Base-by-base conservation (phyloP, 805 yeast genomes). In the Candida peoriensis region DNA sequence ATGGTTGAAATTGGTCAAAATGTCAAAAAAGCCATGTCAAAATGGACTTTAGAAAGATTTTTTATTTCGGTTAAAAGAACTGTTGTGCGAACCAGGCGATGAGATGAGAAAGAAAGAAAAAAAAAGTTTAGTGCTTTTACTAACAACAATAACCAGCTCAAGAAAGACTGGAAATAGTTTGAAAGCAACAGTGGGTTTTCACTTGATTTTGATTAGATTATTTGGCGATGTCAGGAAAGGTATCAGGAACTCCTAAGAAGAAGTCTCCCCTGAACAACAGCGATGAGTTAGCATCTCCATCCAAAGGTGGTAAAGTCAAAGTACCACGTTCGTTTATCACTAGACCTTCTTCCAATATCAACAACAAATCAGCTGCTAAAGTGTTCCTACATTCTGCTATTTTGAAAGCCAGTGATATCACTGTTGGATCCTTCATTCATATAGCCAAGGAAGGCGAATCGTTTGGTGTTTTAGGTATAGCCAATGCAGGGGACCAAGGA, bases 371-470 rank as follows among this genome's bases (percentile, higher is more conserved):
- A 8, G 43, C 55, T 23, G 47, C 61, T n/a, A 64, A 63, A 36
- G 67, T 64, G 0, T 55, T 55, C 16, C 37, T 76, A 3, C 64
- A 72, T 36, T 61, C 67, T 0, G 66, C 68, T 1, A 61, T 72
- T 1, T 54, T 75, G 28, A 64, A 65, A 34, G 72, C 69, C 1
- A 51, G 73, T 18, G 81, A 72, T 15, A 57, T 74, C 10, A 41
- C 50, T 7, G 46, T 55, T 16, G 78, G 78, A 2, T 63, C 70
- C 5, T 50, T 76, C 39, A 68, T 76, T 12, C 50, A 63, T 26
- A 41, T 76, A 3, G 52, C 66, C 15, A 68, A 67, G 38, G 70
- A 65, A 28, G 73, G 74, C 3, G 63, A 67, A 2, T 41, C 38
- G 11, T 56, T 32, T 4, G 80, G 80, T 3, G 48, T 70, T 4